Conservation (phyloP, 352 stramenopile species). For the Thalassiosira mediterranea region DNA sequence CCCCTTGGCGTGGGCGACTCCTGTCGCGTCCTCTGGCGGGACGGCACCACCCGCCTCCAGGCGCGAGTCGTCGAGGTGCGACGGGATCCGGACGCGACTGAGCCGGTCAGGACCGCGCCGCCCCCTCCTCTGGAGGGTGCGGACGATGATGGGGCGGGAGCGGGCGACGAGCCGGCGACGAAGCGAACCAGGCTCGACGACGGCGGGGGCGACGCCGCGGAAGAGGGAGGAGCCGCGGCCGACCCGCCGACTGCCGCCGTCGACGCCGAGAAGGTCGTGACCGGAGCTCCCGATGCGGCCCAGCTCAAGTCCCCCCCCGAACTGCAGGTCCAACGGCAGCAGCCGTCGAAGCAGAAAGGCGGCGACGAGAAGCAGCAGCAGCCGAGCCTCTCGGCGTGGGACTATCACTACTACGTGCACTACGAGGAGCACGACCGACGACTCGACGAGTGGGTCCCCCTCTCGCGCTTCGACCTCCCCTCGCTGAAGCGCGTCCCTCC, state of each 20-base stretch:
- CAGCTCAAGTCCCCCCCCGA: not conserved
- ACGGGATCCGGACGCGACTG: conserved; percentile 4
- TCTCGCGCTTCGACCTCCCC: conserved; percentile 76
- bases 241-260: not conserved
- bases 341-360: not conserved
- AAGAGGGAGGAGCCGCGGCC: not conserved
- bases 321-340: not conserved
- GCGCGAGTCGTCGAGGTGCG: conserved; percentile 66
- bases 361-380: not conserved
- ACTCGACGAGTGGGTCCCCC: conserved; percentile 87
- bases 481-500: conserved; percentile 50
- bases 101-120: not conserved
- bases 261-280: not conserved
- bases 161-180: not conserved
- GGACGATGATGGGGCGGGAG: not conserved
- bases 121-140: not conserved
- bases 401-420: conserved; percentile 88
- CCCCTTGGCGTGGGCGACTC: conserved; percentile 67
- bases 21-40: conserved; percentile 66
- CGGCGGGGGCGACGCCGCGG: not conserved
- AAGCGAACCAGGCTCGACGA: conserved; percentile 6
- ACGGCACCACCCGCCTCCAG: conserved; percentile 49
- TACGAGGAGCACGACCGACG: conserved; percentile 87
- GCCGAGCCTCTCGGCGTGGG: conserved; percentile 11
- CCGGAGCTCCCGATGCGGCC: not conserved